A percentile compares a stretch with the other conserved stretches of the same genome.
Evolutionary conservation across 2,329 filamentous ascomycete genomes (phyloP).

Genomic region (Rhinocladiella mackenziei): DNA sequence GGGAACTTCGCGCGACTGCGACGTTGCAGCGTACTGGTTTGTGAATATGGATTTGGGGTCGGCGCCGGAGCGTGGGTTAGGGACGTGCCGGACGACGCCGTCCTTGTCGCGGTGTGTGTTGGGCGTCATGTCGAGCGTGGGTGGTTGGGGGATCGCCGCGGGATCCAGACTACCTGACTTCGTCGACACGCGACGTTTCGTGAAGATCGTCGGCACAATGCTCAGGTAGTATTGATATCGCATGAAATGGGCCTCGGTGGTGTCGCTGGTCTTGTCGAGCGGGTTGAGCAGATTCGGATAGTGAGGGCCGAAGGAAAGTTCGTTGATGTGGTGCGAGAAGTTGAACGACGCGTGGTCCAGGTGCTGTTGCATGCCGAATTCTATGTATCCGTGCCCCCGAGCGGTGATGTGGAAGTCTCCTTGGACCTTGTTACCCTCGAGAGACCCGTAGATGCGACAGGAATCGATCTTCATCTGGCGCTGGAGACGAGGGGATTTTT

Average conservation of each 20-base stretch:
- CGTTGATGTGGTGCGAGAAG: slow-evolving; percentile 94
- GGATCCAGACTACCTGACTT: slow-evolving; percentile 40
- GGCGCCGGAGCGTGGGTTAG: slow-evolving; percentile 23
- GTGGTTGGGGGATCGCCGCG: slow-evolving; percentile 36
- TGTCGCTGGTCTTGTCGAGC: slow-evolving; percentile 82
- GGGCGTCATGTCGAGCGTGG: slow-evolving; percentile 35
- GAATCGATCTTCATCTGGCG: slow-evolving; percentile 60
- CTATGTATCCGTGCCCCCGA: slow-evolving; percentile 87
- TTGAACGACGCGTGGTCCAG: slow-evolving; percentile 90
- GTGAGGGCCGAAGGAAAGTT: slow-evolving; percentile 95
- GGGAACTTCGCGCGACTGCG: slow-evolving; percentile 68
- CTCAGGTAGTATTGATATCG: slow-evolving; percentile 98
- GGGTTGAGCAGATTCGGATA: slow-evolving; percentile 92
- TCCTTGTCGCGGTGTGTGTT: slow-evolving; percentile 33
- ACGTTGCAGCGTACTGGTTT: slow-evolving; percentile 97
- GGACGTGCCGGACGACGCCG: slow-evolving; percentile 24
- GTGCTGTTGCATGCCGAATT: slow-evolving; percentile 62
- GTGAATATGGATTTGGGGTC: slow-evolving; percentile 67
- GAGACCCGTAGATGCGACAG: slow-evolving; percentile 82
- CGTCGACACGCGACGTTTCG: slow-evolving; percentile 44
- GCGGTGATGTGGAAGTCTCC: slow-evolving; percentile 98
- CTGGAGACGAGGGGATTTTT: slow-evolving; percentile 68
- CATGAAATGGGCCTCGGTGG: slow-evolving; percentile 74
- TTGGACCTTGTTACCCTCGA: slow-evolving; percentile 94
- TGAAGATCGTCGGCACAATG: slow-evolving; percentile 91